phyloP scores from a whole-genome alignment of 163 green algal genomes.

The Chlorella variabilis region DNA sequence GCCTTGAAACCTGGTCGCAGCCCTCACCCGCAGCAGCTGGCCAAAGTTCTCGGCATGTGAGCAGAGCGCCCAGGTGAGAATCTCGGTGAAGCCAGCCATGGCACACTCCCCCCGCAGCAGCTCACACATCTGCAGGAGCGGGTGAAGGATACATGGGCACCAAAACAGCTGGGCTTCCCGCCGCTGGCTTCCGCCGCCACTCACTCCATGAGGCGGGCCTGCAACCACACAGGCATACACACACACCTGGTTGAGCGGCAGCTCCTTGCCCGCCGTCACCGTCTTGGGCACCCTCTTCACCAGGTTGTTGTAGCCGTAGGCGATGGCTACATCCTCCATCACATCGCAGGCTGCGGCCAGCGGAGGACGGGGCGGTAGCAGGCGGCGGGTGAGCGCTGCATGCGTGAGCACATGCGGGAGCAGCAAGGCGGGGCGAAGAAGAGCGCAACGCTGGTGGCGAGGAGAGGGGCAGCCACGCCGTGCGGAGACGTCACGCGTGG shows the following conservation, averaged over 20 bases:
- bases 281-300: constrained; percentile 65
- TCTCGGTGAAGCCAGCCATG: constrained; percentile 75
- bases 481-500: too few relatives aligned
- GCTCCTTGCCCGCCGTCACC: constrained; percentile 82
- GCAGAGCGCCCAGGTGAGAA: constrained; percentile 91
- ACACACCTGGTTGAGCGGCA: constrained; percentile 89
- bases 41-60: constrained; percentile 84
- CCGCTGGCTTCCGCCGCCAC: too few relatives aligned
- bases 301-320: constrained; percentile 99
- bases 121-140: constrained; percentile 76
- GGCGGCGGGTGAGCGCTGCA: not conserved
- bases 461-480: too few relatives aligned
- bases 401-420: too few relatives aligned
- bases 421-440: too few relatives aligned
- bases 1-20: too few relatives aligned
- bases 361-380: not conserved
- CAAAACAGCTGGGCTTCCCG: constrained; percentile 50
- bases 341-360: constrained; percentile 78
- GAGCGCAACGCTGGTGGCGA: too few relatives aligned
- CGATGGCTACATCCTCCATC: constrained; percentile 98
- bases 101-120: constrained; percentile 71
- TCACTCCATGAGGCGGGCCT: too few relatives aligned
- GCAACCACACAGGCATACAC: too few relatives aligned
- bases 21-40: constrained; percentile 65
- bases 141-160: constrained; percentile 85